Base-by-base conservation (phyloP, 2,329 filamentous ascomycete genomes). In the Ceratocystis colombiana region DNA sequence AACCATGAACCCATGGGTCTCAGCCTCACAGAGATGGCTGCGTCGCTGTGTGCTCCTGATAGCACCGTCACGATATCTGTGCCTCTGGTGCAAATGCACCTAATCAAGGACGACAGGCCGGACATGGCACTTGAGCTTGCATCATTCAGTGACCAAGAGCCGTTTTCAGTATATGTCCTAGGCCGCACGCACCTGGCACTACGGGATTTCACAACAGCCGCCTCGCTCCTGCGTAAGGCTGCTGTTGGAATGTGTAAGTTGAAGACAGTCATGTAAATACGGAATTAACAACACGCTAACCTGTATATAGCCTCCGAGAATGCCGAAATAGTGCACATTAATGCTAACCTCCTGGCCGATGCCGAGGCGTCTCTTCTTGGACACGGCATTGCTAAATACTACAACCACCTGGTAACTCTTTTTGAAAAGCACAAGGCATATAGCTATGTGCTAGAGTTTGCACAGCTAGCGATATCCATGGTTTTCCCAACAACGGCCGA, bases 371-470 rank as follows among this genome's bases (percentile, higher is more conserved):
- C 85, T 7, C 82, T 96, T 15, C 80, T 88, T 28, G 83, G 91
- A 72, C 84, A 84, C 66, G 94, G 93, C 1, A 80, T 92, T 50
- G 83, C 90, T 4, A 86, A 84, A 69, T 99, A 96, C 76, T 95
- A 95, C 74, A 85, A 87, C 53, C 94, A 99, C 74, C 83, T 97
- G 63, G 83, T 92, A 12, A 81, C 84, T 22, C 80, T 99, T 1
- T 97, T 89, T 72, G 92, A 96, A 73, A 84, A 83, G 70, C 82
- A 84, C 55, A 88, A 87, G 70, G 85, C 87, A 0, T 89, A 89
- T 74, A 88, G 89, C 1, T 89, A 88, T 71, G 89, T 95, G 50
- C 83, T 90, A 5, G 89, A 96, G 70, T 96, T 96, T 77, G 86
- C 89, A 48, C 83, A 85, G 48, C 78, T 92, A 28, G 86, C 89